Evolutionary conservation across 2,329 filamentous ascomycete genomes (phyloP).

Genomic region (Endoconidiophora laricicola): DNA sequence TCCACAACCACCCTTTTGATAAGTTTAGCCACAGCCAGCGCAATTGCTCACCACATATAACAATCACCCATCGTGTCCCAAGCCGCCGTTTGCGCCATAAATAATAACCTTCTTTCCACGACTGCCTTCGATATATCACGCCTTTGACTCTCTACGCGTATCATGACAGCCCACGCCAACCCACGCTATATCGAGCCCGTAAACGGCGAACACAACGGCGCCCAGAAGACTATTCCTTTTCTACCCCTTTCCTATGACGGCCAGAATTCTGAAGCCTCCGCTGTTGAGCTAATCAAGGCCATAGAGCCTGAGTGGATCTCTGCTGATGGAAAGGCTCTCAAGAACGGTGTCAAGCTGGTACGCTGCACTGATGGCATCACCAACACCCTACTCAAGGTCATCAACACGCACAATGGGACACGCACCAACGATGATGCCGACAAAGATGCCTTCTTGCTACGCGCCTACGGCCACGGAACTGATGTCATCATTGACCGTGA

Average conservation of each 20-base stretch:
- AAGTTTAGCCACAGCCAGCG: too few relatives aligned
- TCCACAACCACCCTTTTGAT: too few relatives aligned
- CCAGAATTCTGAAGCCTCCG: constrained; percentile 60
- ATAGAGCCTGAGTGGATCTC: constrained; percentile 72
- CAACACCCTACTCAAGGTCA: constrained; percentile 73
- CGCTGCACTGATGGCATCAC: constrained; percentile 97
- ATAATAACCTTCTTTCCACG: neutral
- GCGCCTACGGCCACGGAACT: constrained; percentile 88
- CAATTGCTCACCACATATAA: too few relatives aligned
- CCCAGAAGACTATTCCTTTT: constrained; percentile 31
- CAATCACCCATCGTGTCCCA: too few relatives aligned
- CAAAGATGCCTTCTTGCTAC: constrained; percentile 68
- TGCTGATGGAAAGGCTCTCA: constrained; percentile 25
- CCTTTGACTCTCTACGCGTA: neutral
- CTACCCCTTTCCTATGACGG: constrained; percentile 68
- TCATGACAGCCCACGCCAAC: constrained; percentile 11
- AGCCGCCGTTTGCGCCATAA: neutral
- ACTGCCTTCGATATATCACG: neutral
- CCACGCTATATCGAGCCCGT: constrained; percentile 3
- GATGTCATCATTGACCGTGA: constrained; percentile 92
- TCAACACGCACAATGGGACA: constrained; percentile 49
- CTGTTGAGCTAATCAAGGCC: constrained; percentile 59
- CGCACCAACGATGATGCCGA: constrained; percentile 62
- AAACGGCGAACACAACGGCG: neutral
- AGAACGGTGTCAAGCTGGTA: constrained; percentile 50